Percentiles rank a stretch among this genome's conserved stretches.
Conservation (phyloP, 805 yeast species). For the Candida nemodendra region DNA sequence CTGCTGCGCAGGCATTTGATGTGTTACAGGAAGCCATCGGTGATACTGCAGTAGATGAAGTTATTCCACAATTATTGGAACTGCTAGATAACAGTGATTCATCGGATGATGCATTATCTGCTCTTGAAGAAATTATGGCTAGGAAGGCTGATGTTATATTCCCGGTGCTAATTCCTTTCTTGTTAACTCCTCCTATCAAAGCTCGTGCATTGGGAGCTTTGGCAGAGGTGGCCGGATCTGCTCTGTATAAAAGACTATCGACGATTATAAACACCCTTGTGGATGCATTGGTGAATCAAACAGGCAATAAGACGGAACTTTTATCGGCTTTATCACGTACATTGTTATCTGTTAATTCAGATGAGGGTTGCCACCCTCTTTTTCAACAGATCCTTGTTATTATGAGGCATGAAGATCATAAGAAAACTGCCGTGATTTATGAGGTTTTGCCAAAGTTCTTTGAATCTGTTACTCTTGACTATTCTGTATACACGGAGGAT, state of each 20-base stretch:
- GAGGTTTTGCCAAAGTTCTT: conserved; percentile 74
- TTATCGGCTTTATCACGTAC: conserved; percentile 62
- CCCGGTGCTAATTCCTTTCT: conserved; percentile 88
- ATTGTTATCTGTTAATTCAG: conserved; percentile 69
- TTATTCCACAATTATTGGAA: conserved; percentile 77
- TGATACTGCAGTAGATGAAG: conserved; percentile 79
- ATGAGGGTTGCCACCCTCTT: conserved; percentile 79
- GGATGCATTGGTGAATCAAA: conserved; percentile 46
- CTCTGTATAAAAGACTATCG: conserved; percentile 70
- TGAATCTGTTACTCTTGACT: conserved; percentile 61
- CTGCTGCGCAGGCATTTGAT: conserved; percentile 92
- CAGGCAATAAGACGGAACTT: conserved; percentile 39
- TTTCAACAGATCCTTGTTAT: conserved; percentile 76
- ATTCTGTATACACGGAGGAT: conserved; percentile 70
- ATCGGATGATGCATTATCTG: conserved; percentile 77
- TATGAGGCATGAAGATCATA: conserved; percentile 71
- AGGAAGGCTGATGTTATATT: conserved; percentile 86
- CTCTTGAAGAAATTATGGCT: conserved; percentile 89
- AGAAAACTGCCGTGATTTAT: conserved; percentile 61
- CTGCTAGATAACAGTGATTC: conserved; percentile 50
- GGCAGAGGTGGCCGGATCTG: conserved; percentile 86
- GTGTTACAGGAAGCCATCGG: conserved; percentile 81
- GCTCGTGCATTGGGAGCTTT: conserved; percentile 85
- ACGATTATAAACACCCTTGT: conserved; percentile 74
- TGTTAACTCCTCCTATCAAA: conserved; percentile 80